Conservation (phyloP, 768 basidiomycete genomes). For the Boletus sensibilis region DNA sequence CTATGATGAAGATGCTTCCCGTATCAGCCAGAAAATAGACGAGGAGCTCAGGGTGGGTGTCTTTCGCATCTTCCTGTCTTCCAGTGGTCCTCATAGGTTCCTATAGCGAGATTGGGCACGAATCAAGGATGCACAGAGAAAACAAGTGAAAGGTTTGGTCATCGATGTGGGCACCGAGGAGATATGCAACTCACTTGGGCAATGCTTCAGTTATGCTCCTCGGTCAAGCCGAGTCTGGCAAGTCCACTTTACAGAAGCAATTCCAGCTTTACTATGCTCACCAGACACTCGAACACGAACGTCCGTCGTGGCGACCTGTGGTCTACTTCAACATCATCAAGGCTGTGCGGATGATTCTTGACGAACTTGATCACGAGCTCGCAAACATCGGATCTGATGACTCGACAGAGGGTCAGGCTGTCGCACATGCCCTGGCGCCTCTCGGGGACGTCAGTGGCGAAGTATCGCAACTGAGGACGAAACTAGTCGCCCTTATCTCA, state of each 20-base stretch:
- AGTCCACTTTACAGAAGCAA: slow-evolving; percentile 83
- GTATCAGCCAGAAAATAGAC: slow-evolving; percentile 52
- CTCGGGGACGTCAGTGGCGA: slow-evolving; percentile 42
- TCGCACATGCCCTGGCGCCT: slow-evolving; percentile 31
- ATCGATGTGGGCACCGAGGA: neutral
- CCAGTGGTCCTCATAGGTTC: slow-evolving; percentile 5
- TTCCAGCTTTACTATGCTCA: slow-evolving; percentile 81
- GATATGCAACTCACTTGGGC: slow-evolving; percentile 4
- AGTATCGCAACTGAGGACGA: slow-evolving; percentile 50
- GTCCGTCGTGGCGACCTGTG: slow-evolving; percentile 73
- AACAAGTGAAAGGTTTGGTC: slow-evolving; percentile 53
- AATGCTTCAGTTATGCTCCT: slow-evolving; percentile 59
- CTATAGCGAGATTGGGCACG: slow-evolving; percentile 48
- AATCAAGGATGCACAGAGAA: slow-evolving; percentile 44
- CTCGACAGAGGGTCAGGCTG: slow-evolving; percentile 32
- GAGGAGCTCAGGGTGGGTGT: slow-evolving; percentile 51
- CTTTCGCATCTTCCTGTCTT: neutral
- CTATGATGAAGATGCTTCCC: slow-evolving; percentile 45
- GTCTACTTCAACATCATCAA: slow-evolving; percentile 85
- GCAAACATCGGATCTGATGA: slow-evolving; percentile 29
- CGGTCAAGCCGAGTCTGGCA: slow-evolving; percentile 79
- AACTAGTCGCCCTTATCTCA: slow-evolving; percentile 61
- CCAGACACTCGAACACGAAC: slow-evolving; percentile 64
- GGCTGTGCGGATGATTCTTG: slow-evolving; percentile 70
- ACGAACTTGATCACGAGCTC: slow-evolving; percentile 65